Evolutionary conservation across 225 moss, liverwort and hornwort species (phyloP).

Genomic region (Pseudisothecium myosuroides): DNA sequence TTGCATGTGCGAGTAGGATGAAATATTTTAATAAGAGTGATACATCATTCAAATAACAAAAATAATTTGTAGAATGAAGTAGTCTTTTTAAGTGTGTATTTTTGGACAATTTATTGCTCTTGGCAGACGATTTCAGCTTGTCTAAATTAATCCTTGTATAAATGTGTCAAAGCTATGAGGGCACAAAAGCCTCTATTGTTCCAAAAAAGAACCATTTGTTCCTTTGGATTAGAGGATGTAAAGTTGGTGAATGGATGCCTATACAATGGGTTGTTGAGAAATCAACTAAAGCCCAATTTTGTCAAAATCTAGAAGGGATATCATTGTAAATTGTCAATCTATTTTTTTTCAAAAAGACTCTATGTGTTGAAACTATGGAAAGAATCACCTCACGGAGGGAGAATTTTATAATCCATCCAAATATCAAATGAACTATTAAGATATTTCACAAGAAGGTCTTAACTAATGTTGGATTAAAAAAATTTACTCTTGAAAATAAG

Average conservation of each 20-base stretch:
- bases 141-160: not conserved
- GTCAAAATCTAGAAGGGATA: not conserved
- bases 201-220: accelerated
- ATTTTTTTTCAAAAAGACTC: not conserved
- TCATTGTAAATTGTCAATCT: not conserved
- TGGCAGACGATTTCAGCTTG: not conserved
- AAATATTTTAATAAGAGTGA: too few species aligned
- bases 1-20: too few species aligned
- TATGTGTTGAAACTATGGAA: not conserved
- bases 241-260: too few species aligned
- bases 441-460: not conserved
- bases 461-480: not conserved
- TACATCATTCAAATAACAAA: too few species aligned
- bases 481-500: accelerated
- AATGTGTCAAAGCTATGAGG: too few species aligned
- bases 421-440: not conserved
- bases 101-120: not conserved
- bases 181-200: not conserved
- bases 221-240: too few species aligned
- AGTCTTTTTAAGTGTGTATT: not conserved
- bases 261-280: not conserved
- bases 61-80: too few species aligned
- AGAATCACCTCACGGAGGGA: accelerated
- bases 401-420: not conserved
- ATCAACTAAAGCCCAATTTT: not conserved